phyloP scores from a whole-genome alignment of 768 basidiomycete species.

The Phylloporus arenicola region DNA sequence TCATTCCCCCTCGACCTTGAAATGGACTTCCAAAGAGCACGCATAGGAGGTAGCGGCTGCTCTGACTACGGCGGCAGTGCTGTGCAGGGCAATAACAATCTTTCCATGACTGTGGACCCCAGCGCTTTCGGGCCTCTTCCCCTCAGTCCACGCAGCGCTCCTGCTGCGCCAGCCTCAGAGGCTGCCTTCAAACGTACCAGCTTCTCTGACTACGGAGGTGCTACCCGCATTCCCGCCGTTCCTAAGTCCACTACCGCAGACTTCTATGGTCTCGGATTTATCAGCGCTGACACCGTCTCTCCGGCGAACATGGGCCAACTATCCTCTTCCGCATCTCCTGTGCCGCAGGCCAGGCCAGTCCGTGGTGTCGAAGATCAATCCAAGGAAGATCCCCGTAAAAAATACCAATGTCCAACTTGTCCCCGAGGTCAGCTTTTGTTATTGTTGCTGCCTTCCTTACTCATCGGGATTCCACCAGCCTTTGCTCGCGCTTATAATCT shows the following conservation, averaged over 20 bases:
- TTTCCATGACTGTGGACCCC: conserved; percentile 44
- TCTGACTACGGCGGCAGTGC: conserved; percentile 49
- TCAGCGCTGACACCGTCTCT: conserved; percentile 41
- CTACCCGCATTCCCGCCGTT: conserved; percentile 42
- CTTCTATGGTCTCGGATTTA: conserved; percentile 37
- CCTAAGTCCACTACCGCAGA: conserved; percentile 47
- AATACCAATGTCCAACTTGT: conserved; percentile 72
- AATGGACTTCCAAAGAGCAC: conserved; percentile 65
- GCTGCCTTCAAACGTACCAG: conserved; percentile 40
- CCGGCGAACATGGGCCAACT: conserved; percentile 52
- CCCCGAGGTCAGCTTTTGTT: conserved; percentile 50
- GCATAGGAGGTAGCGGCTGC: conserved; percentile 42
- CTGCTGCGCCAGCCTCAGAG: conserved; percentile 31
- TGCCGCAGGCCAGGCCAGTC: conserved; percentile 34
- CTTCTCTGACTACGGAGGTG: conserved; percentile 63
- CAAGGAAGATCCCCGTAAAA: conserved; percentile 66
- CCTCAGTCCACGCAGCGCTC: conserved; percentile 52
- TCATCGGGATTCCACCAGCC: conserved; percentile 38
- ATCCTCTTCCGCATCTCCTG: conserved; percentile 39
- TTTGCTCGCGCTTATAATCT: conserved; percentile 93
- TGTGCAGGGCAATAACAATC: conserved; percentile 34
- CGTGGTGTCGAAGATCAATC: conserved; percentile 38
- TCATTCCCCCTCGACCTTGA: conserved; percentile 63
- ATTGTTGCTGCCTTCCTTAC: not conserved
- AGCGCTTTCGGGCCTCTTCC: conserved; percentile 55